Evolutionary conservation across 257 asterid species (phyloP).

Genomic region (Penstemon newberryi): DNA sequence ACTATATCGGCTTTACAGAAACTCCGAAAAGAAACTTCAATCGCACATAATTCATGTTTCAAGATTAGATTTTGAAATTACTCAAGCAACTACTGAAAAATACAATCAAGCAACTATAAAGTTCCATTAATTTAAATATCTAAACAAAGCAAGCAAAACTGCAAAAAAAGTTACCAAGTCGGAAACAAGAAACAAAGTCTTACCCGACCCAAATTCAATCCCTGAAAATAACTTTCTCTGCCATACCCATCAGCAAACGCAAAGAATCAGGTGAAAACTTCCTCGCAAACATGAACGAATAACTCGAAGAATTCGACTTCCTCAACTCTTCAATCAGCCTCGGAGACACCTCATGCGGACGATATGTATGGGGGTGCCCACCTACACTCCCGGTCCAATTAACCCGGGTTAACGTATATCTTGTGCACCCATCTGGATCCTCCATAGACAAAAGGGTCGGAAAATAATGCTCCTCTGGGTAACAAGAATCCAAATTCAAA

Average conservation of each 20-base stretch:
- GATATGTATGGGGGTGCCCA: constrained; percentile 79
- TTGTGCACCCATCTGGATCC: constrained; percentile 54
- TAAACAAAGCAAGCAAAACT: too few relatives aligned
- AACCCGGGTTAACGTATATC: constrained; percentile 61
- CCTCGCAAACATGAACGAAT: constrained; percentile 61
- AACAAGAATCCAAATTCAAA: constrained; percentile 58
- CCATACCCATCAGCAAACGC: constrained; percentile 58
- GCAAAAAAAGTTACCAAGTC: too few relatives aligned
- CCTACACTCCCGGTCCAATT: constrained; percentile 66
- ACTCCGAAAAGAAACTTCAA: too few relatives aligned
- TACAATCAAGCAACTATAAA: too few relatives aligned
- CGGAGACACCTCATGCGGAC: constrained; percentile 53
- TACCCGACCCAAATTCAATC: constrained; percentile 33
- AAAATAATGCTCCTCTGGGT: constrained; percentile 79
- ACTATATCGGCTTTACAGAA: too few relatives aligned
- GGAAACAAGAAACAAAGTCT: too few relatives aligned
- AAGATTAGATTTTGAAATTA: too few relatives aligned
- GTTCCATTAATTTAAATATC: too few relatives aligned
- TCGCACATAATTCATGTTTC: too few relatives aligned
- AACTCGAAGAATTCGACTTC: constrained; percentile 49
- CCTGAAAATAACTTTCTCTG: constrained; percentile 63
- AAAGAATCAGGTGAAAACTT: constrained; percentile 75
- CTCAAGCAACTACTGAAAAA: too few relatives aligned
- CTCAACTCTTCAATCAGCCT: constrained; percentile 56
- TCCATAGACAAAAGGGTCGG: constrained; percentile 69